phyloP scores from a whole-genome alignment of 345 rosid species.

The Brassica cretica region DNA sequence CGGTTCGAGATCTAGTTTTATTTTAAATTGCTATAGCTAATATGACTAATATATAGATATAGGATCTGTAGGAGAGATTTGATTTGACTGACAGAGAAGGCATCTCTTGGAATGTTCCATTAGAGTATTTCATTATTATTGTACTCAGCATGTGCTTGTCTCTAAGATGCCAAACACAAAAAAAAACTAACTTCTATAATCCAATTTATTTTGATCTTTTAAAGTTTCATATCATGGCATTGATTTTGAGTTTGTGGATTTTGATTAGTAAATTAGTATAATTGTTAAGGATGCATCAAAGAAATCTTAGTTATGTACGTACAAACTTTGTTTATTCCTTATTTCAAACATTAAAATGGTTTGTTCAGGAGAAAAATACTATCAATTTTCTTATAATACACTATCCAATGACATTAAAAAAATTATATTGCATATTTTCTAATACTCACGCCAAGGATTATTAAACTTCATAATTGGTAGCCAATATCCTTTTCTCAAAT shows the following conservation, averaged over 20 bases:
- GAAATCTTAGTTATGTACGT: neutral
- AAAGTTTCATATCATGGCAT: neutral
- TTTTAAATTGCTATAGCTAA: neutral
- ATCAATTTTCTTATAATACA: neutral
- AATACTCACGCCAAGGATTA: neutral
- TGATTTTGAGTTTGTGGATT: neutral
- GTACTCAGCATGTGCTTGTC: constrained; percentile 40
- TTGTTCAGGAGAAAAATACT: neutral
- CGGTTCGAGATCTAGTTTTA: neutral
- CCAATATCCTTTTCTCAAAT: neutral
- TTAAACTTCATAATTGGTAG: neutral
- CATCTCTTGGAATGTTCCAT: constrained; percentile 43
- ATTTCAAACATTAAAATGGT: neutral
- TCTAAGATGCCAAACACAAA: constrained; percentile 32
- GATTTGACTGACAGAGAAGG: constrained; percentile 37
- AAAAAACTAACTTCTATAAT: neutral
- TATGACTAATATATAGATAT: neutral
- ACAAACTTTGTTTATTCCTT: neutral
- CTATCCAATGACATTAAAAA: neutral
- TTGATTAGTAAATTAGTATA: neutral
- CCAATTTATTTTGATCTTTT: neutral
- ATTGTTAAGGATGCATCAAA: neutral
- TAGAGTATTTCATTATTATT: constrained; percentile 22
- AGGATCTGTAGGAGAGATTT: constrained; percentile 24
- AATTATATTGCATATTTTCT: neutral